Conservation (phyloP, 2,329 filamentous ascomycete species). For the Colletotrichum tofieldiae region DNA sequence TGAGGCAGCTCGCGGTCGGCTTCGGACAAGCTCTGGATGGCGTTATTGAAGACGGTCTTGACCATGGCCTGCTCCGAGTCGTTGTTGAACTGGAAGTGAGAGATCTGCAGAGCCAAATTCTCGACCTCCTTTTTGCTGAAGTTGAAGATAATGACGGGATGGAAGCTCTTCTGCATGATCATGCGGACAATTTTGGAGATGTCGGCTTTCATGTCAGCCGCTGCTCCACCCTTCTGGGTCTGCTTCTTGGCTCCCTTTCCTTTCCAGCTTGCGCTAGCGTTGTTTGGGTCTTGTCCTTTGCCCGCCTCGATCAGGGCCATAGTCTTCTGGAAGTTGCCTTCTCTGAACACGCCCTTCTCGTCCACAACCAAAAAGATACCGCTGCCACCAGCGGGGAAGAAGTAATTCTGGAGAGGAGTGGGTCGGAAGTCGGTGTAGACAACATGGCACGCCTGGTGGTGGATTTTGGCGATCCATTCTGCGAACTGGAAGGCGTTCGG, state of each 20-base stretch:
- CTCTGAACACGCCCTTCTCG: slow-evolving; percentile 95
- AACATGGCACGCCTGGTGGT: slow-evolving; percentile 97
- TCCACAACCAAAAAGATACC: slow-evolving; percentile 96
- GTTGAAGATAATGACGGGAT: slow-evolving; percentile 99
- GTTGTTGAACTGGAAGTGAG: slow-evolving; percentile 92
- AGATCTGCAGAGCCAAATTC: slow-evolving; percentile 89
- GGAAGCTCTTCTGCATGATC: slow-evolving; percentile 98
- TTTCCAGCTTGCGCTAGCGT: slow-evolving; percentile 84
- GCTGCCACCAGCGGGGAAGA: slow-evolving; percentile 93
- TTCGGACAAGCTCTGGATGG: slow-evolving; percentile 92
- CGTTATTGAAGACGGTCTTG: slow-evolving; percentile 91
- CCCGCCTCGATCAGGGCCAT: slow-evolving; percentile 92
- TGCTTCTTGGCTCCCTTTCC: slow-evolving; percentile 95
- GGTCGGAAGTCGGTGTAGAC: slow-evolving; percentile 99
- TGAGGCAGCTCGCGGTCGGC: slow-evolving; percentile 92
- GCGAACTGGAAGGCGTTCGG: slow-evolving; percentile 99
- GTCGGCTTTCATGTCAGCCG: slow-evolving; percentile 78
- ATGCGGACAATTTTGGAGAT: slow-evolving; percentile 99
- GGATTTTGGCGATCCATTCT: slow-evolving; percentile 99
- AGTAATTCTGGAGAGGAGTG: slow-evolving; percentile 97
- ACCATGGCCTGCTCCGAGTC: slow-evolving; percentile 97
- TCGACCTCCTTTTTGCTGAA: slow-evolving; percentile 99
- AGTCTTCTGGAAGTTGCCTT: slow-evolving; percentile 97
- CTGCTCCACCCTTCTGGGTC: slow-evolving; percentile 85
- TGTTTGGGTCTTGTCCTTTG: slow-evolving; percentile 86